Evolutionary conservation across 805 yeast genomes (phyloP), one percentile per base, ranked within the genome.

Genomic region (Candida nitratophila): DNA sequence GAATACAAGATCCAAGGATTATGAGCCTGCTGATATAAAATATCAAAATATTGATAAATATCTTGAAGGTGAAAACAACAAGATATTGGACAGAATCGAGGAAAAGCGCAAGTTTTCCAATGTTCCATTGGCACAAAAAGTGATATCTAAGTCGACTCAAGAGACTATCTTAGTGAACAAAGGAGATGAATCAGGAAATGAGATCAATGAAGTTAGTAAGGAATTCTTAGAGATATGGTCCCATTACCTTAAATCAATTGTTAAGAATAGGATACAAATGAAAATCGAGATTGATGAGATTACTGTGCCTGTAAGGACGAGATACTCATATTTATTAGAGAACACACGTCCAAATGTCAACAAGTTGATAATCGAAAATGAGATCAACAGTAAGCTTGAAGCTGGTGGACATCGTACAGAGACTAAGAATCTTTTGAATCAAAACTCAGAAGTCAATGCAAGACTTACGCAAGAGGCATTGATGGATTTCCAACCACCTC

Each of bases 191-290:
- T n/a, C n/a, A n/a, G n/a, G n/a, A n/a, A n/a, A n/a, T n/a, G n/a
- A n/a, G n/a, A 24, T 10, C 27, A 24, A 24, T 24, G 27, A 24
- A 24, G 10, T 24, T 7, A 24, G 10, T 10, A 24, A 24, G 27
- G 10, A 24, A 24, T 10, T 24, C 10, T 24, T 54, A 12, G 44
- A 46, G 6, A 38, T 58, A 19, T 63, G 67, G 67, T 41, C 46
- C 3, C 61, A 60, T 31, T 58, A 55, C 42, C 35, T 63, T 35
- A 55, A 53, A 41, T 43, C 44, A 5, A 53, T 50, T 12, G 47
- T 63, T 17, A 47, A 47, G 20, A 55, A 52, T 37, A 53, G 66
- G 33, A 53, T 63, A 29, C 55, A 50, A 33, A 53, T 62, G 49
- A 58, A 60, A 24, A 30, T 61, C 12, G 64, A 59, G 36, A 45